Conservation (phyloP, 2,329 filamentous ascomycete genomes). For the Xylariaceae sp. region DNA sequence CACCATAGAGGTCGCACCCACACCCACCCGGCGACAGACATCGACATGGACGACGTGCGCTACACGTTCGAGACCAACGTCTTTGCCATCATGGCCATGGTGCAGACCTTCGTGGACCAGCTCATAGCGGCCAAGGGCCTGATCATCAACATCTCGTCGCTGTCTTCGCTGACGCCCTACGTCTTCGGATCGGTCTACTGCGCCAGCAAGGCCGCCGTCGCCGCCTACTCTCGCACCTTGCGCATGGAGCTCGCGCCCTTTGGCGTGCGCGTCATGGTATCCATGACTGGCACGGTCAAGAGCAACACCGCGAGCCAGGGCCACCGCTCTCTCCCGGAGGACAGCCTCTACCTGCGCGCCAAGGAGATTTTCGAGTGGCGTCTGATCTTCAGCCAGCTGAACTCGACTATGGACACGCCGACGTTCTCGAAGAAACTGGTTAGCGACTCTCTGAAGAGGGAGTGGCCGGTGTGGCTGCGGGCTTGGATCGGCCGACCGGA, state of each 20-base stretch:
- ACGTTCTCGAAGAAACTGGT: conserved; percentile 41
- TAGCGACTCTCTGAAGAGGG: conserved; percentile 33
- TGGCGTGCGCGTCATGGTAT: conserved; percentile 53
- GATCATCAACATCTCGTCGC: conserved; percentile 52
- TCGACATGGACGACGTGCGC: conserved; percentile 48
- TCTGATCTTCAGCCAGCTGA: conserved; percentile 45
- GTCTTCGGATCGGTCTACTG: conserved; percentile 51
- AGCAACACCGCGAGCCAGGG: conserved; percentile 44
- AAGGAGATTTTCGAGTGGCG: conserved; percentile 42
- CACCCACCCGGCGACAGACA: conserved; percentile 47
- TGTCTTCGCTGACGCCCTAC: conserved; percentile 46
- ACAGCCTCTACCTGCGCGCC: conserved; percentile 44
- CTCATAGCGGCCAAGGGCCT: conserved; percentile 47
- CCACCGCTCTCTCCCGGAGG: conserved; percentile 37
- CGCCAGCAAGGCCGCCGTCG: conserved; percentile 52
- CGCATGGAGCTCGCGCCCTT: conserved; percentile 51
- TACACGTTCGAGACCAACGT: conserved; percentile 54
- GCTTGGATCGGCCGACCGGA: conserved; percentile 36
- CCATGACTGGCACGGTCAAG: conserved; percentile 49
- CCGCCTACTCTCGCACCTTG: conserved; percentile 48
- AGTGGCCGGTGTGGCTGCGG: conserved; percentile 29
- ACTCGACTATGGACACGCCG: conserved; percentile 39
- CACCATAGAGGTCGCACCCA: conserved; percentile 43
- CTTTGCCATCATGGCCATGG: conserved; percentile 54
- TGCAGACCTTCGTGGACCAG: conserved; percentile 43